Evolutionary conservation across 2,329 filamentous ascomycete species (phyloP), one percentile per base, ranked within the genome.

Genomic region (Pseudogymnoascus sp.): DNA sequence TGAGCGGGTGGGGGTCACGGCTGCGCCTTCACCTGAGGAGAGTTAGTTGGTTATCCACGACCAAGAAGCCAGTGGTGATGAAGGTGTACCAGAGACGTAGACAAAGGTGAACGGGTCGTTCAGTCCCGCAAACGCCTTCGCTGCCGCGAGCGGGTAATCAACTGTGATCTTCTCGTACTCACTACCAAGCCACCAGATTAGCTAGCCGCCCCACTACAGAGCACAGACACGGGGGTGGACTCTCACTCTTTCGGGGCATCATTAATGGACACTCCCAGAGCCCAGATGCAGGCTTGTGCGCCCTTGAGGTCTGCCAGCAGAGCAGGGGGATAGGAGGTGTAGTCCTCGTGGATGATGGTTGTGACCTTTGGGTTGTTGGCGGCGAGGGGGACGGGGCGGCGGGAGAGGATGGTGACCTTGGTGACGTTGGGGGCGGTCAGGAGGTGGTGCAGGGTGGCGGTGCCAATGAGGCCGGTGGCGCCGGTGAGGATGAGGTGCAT

Each of bases 201-300:
- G 43, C 14, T 52, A 61, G 2, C 14, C 11, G 5, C 14, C 2
- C 41, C 11, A 45, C 41, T 23, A 8, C 7, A 29, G 3, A 23
- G 39, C 14, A 49, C 11, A 12, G 19, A 26, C 7, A 5, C 4
- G 6, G 29, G 38, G 12, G 43, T 35, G 41, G 63, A 49, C 14
- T 70, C 80, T 64, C 69, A 86, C 81, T 87, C 83, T 64, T 82
- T 83, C 63, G 71, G 71, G 6, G 90, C 86, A 41, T 80, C 75
- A 10, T 73, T 83, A 68, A 86, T 81, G 65, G 82, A 85, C 58
- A 86, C 84, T 0, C 89, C 89, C 52, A 88, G 77, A 0, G 89
- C 88, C 89, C 89, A 92, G 1, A 92, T 85, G 64, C 85, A 88
- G 1, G 85, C 88, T 6, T 81, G 76, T 0, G 88, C 89, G 21